Evolutionary conservation across 208 protist genomes (phyloP).

Genomic region (Trypanosoma grayi): DNA sequence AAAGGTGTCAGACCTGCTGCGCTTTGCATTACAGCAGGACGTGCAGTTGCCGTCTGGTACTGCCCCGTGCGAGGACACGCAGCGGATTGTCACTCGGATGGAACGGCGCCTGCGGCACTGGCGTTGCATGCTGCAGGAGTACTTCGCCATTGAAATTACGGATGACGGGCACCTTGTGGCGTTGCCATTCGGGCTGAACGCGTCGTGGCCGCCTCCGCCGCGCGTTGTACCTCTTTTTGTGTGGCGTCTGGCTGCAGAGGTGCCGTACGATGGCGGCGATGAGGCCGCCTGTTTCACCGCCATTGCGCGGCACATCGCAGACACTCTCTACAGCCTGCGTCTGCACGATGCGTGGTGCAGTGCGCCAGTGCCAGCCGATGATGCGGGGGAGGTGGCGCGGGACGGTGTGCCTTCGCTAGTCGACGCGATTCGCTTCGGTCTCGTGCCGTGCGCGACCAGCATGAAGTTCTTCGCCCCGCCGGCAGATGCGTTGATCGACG

Average conservation of each 20-base stretch:
- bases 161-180: slow-evolving; percentile 41
- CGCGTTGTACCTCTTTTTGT: slow-evolving; percentile 64
- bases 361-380: neutral
- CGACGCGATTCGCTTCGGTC: slow-evolving; percentile 50
- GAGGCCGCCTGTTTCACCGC: slow-evolving; percentile 69
- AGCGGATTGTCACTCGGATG: slow-evolving; percentile 42
- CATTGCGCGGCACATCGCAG: slow-evolving; percentile 63
- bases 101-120: slow-evolving; percentile 48
- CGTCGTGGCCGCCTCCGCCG: slow-evolving; percentile 61
- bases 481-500: slow-evolving; percentile 46
- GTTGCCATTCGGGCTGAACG: slow-evolving; percentile 59
- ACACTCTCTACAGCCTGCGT: slow-evolving; percentile 60
- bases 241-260: slow-evolving; percentile 60
- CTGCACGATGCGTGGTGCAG: slow-evolving; percentile 15
- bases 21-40: slow-evolving; percentile 51
- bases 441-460: slow-evolving; percentile 71
- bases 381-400: neutral
- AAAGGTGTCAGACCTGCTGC: slow-evolving; percentile 42
- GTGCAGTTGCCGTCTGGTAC: slow-evolving; percentile 22
- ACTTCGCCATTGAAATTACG: slow-evolving; percentile 69
- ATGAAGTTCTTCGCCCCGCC: slow-evolving; percentile 58
- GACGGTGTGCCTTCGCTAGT: slow-evolving; percentile 13
- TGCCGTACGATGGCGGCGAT: slow-evolving; percentile 64
- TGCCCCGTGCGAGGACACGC: slow-evolving; percentile 14
- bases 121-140: slow-evolving; percentile 77